These are phyloP conservation scores for Euphorbia celastroides DNA, from an alignment of 441 rosid species.

Conservation along the genomic window DNA sequence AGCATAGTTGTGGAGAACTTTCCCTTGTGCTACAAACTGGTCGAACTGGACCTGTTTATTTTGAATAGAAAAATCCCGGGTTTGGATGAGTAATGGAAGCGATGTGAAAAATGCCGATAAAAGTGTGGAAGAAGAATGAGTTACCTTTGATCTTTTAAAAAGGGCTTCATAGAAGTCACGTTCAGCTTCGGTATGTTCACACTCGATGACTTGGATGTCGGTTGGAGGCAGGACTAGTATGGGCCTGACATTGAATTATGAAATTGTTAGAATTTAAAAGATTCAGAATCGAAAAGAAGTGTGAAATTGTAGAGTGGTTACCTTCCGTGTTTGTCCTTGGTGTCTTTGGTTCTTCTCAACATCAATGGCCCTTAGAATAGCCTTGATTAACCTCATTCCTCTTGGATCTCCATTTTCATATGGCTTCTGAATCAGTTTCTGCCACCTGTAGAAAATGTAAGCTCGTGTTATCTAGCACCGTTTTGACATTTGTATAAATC, in stretches of 20 bases:
- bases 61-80: neutral
- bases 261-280: slow-evolving; percentile 10
- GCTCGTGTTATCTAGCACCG: slow-evolving; percentile 6
- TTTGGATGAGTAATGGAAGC: slow-evolving; percentile 1
- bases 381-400: slow-evolving; percentile 52
- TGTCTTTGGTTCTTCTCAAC: slow-evolving; percentile 72
- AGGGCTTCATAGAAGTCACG: slow-evolving; percentile 56
- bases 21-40: slow-evolving; percentile 67
- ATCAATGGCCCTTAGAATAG: slow-evolving; percentile 63
- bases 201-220: slow-evolving; percentile 46
- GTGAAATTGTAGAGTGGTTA: slow-evolving; percentile 9
- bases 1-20: slow-evolving; percentile 67
- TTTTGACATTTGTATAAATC: neutral
- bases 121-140: neutral
- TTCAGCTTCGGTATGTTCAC: slow-evolving; percentile 65
- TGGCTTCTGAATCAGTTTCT: slow-evolving; percentile 56
- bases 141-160: slow-evolving; percentile 61
- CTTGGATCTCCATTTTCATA: slow-evolving; percentile 62
- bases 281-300: neutral
- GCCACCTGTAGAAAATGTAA: slow-evolving; percentile 47
- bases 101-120: neutral
- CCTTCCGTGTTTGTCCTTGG: slow-evolving; percentile 62
- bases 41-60: slow-evolving; percentile 58
- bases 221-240: slow-evolving; percentile 72
- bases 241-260: slow-evolving; percentile 36